Evolutionary conservation across 2,329 filamentous ascomycete species (phyloP), one percentile per base, ranked within the genome.

Genomic region (Colletotrichum orbiculare): DNA sequence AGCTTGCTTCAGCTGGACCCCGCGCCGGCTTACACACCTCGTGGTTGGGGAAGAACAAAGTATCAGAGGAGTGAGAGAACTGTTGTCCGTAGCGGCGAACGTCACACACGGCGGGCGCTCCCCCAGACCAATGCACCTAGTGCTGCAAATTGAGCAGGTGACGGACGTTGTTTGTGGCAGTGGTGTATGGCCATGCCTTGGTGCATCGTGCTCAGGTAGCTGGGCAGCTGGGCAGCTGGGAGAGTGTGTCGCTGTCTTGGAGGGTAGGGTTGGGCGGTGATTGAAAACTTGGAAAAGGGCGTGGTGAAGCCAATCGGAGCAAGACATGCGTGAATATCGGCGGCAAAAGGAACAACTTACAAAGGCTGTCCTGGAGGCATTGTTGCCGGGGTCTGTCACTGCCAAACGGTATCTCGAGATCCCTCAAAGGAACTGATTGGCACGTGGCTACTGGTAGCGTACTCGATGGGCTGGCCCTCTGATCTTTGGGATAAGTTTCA

Each of bases 361-460:
- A 66, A 60, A 48, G 60, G 64, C 64, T 64, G 64, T 42, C 64
- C 64, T 54, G 64, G 54, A 34, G 54, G 39, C 64, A 59, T 66
- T 54, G 11, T 15, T 34, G 33, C 48, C 38, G 39, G 45, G 52
- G 33, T 45, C 56, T 35, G 15, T n/a, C 25, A 37, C 25, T 38
- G 33, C 41, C 38, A 25, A 25, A 25, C 15, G 42, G 13, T 42
- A 54, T 17, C 15, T 45, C 41, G 38, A n/a, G 25, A 47, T 53
- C 55, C 48, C 37, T 42, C 34, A 34, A n/a, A 47, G 48, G 35
- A 25, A 48, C 35, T 50, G 62, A 46, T 62, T 35, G 58, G 62
- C 58, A 62, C 62, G 58, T 56, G 58, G 58, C 58, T 48, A 46
- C 15, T 52, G 42, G 34, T 11, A 59, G 45, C 46, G 25, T 41